Evolutionary conservation across 1,284 basidiomycete species (phyloP).

Genomic region (Fomitiporia mediterranea): DNA sequence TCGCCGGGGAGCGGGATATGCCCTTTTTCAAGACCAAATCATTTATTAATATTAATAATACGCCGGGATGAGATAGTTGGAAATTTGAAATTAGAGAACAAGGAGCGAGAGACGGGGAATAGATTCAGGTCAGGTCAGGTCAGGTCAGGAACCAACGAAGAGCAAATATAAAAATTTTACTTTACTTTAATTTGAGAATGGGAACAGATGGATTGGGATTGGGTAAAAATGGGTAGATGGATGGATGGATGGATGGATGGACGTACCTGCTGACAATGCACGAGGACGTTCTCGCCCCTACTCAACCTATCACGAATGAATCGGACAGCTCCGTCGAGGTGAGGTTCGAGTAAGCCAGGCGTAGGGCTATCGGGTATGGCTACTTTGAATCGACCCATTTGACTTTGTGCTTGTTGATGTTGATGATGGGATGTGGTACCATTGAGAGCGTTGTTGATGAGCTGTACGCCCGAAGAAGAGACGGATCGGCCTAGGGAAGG

Average conservation of each 20-base stretch:
- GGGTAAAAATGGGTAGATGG: background rate
- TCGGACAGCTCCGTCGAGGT: conserved; percentile 51
- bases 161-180: no score
- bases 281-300: conserved; percentile 51
- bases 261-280: conserved; percentile 63
- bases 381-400: conserved; percentile 57
- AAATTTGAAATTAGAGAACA: no score
- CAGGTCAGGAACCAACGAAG: no score
- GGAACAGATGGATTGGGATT: no score
- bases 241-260: background rate
- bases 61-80: no score
- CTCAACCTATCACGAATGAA: conserved; percentile 48
- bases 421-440: conserved; percentile 65
- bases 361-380: conserved; percentile 54
- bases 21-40: conserved; percentile 39
- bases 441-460: background rate
- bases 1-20: conserved; percentile 60
- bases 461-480: conserved; percentile 48
- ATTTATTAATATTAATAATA: background rate
- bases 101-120: no score
- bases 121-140: no score
- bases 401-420: conserved; percentile 43
- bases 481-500: conserved; percentile 51
- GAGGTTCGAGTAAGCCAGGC: conserved; percentile 45
- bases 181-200: no score